Base-by-base conservation (phyloP, 2,329 filamentous ascomycete genomes). In the Colletotrichum scovillei region DNA sequence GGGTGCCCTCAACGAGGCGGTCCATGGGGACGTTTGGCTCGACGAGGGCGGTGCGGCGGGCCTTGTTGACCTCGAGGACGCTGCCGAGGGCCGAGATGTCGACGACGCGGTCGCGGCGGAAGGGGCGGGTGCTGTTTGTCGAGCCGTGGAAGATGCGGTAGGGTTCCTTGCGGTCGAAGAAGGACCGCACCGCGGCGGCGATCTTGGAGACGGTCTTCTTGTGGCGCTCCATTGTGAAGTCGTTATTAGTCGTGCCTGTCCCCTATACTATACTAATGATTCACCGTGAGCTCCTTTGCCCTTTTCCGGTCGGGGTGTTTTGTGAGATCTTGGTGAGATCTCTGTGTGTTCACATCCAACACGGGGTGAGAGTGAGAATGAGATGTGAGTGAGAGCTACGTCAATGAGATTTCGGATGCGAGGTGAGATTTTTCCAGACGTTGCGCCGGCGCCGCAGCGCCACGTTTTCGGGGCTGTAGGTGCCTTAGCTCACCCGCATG, bases 21-120 rank as follows among this genome's bases (percentile, higher is more conserved):
- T 94, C 92, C 92, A 95, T 94, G 30, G 92, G 88, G 12, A 94
- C 92, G 77, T 94, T 95, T 65, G 93, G 92, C 83, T 95, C 92
- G 53, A 94, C 92, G 28, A 94, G 85, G 5, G 91, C 92, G 7
- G 88, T 91, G 66, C 87, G 87, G 1, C 79, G 79, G 8, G 83
- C 78, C 1, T 82, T 78, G 80, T 95, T 88, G 70, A 95, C 88
- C 12, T 86, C 83, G 42, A 95, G 84, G 30, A 95, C 91, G 80
- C 91, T 85, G 76, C 84, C 84, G 3, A 95, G 87, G 3, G 84
- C 81, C 78, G 90, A 90, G 78, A 93, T 94, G 83, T 94, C 92
- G 76, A 95, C 86, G 71, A 84, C 83, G 72, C 81, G 83, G 75
- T 77, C 80, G 72, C 77, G 76, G 77, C 84, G 77, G 83, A 88